Evolutionary conservation across 2,329 filamentous ascomycete genomes (phyloP).

Genomic region (Sclerotinia borealis): DNA sequence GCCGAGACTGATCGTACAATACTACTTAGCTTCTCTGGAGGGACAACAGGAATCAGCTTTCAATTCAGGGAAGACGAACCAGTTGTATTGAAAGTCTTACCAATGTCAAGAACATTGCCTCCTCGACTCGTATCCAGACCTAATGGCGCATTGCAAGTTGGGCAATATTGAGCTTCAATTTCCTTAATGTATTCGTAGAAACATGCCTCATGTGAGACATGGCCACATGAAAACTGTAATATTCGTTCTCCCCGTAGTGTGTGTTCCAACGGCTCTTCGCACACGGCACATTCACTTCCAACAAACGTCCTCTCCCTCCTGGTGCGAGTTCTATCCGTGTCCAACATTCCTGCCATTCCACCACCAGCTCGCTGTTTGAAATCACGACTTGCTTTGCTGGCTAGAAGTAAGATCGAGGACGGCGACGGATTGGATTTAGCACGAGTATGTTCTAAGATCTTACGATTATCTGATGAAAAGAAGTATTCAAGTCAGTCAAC

Average conservation of each 20-base stretch:
- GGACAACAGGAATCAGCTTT: conserved; percentile 19
- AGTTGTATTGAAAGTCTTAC: conserved; percentile 45
- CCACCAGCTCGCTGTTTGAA: conserved; percentile 27
- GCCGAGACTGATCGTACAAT: conserved; percentile 78
- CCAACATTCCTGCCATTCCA: conserved; percentile 59
- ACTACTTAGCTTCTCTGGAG: conserved; percentile 83
- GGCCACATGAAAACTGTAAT: conserved; percentile 91
- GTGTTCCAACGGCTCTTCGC: conserved; percentile 93
- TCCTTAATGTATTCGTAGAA: conserved; percentile 98
- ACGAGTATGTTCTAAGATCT: conserved; percentile 13
- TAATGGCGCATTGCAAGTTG: conserved; percentile 84
- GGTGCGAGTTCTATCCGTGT: conserved; percentile 69
- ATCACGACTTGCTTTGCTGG: conserved; percentile 20
- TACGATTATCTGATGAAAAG: conserved; percentile 12
- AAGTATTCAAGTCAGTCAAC: conserved; percentile 16
- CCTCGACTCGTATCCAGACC: conserved; percentile 87
- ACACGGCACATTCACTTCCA: conserved; percentile 89
- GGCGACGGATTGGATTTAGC: conserved; percentile 10
- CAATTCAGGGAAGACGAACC: conserved; percentile 29
- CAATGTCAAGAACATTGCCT: conserved; percentile 86
- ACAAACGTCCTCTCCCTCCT: conserved; percentile 92
- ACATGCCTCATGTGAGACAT: conserved; percentile 95
- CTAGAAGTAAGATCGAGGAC: conserved; percentile 13
- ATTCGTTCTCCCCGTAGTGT: conserved; percentile 91
- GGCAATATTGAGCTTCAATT: conserved; percentile 89